phyloP scores from a whole-genome alignment of 148 eudicot species.

The Limonium bicolor region DNA sequence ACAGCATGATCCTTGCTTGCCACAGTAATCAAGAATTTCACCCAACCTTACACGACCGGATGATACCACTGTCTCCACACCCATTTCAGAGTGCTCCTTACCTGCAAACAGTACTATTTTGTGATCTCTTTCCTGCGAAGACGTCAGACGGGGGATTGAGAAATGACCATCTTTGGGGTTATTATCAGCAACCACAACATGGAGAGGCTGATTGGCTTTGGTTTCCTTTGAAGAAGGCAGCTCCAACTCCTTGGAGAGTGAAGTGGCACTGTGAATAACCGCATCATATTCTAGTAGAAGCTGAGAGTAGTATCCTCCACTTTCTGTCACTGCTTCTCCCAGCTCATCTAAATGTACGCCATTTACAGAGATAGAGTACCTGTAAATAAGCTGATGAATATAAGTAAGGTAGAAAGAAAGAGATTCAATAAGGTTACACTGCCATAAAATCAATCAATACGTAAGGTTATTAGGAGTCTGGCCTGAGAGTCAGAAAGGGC shows the following conservation, averaged over 20 bases:
- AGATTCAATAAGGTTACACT: not conserved
- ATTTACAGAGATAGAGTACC: slow-evolving; percentile 62
- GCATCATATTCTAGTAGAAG: slow-evolving; percentile 81
- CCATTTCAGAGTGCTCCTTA: slow-evolving; percentile 31
- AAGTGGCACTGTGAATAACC: slow-evolving; percentile 36
- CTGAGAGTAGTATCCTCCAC: slow-evolving; percentile 77
- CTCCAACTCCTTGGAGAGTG: slow-evolving; percentile 14
- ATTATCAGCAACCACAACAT: slow-evolving; percentile 37
- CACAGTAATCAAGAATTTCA: slow-evolving; percentile 55
- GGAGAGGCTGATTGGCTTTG: slow-evolving; percentile 69
- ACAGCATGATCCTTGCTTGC: slow-evolving; percentile 44
- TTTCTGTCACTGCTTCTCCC: slow-evolving; percentile 29
- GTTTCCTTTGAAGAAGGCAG: slow-evolving; percentile 52
- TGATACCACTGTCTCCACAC: slow-evolving; percentile 45
- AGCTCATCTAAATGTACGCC: slow-evolving; percentile 40
- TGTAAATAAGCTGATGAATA: slow-evolving; percentile 14
- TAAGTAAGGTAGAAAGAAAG: not conserved
- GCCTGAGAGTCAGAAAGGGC: slow-evolving; percentile 80
- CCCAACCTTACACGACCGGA: slow-evolving; percentile 35
- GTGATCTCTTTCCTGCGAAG: slow-evolving; percentile 16
- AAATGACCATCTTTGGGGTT: slow-evolving; percentile 14
- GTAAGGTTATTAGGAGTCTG: not conserved
- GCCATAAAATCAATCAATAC: not conserved
- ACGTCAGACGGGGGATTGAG: slow-evolving; percentile 16
- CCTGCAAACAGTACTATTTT: slow-evolving; percentile 46